Base-by-base conservation (phyloP, 2,329 filamentous ascomycete genomes). In the Talaromyces sp. region DNA sequence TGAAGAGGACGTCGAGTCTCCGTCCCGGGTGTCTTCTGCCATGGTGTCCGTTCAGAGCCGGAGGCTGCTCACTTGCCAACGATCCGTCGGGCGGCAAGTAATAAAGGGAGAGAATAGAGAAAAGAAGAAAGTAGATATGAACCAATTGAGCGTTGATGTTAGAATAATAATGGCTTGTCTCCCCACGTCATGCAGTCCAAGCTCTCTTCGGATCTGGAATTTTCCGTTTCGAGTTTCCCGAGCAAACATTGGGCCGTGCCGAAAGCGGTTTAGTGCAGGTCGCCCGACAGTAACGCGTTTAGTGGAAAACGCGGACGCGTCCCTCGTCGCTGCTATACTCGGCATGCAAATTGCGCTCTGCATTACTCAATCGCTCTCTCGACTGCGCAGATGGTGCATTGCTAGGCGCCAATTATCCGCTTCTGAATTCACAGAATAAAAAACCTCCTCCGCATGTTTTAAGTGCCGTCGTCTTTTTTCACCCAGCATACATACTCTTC, bases 11-110 rank as follows among this genome's bases (percentile, higher is more conserved):
- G 62, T 52, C 36, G 51, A 33, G 36, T 65, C 60, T 42, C 69
- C 44, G 57, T 75, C 71, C 67, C 68, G 71, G 25, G 73, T 73
- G 66, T 78, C 75, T 52, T 73, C 76, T 22, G 76, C 71, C 77
- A 80, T 80, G 53, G 44, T 67, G 64, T 19, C 60, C 28, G 59
- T 25, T 47, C 19, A 19, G n/a, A 47, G 19, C 44, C 19, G 44
- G 22, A 19, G 9, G 44, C 44, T 44, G 33, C 11, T 58, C 39
- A 62, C 64, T 69, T 11, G 52, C 27, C 52, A 55, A 55, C 33
- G 32, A 30, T 28, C 32, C 15, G 32, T 55, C 27, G 6, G n/a
- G 32, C 4, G 52, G 5, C 44, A 36, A 36, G 33, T 36, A 9
- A 30, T 30, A 30, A 47, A 19, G 17, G 42, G 25, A 27, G 5